These are phyloP conservation scores for Lantana camara DNA, from an alignment of 257 asterid genomes.

Conservation along the genomic window DNA sequence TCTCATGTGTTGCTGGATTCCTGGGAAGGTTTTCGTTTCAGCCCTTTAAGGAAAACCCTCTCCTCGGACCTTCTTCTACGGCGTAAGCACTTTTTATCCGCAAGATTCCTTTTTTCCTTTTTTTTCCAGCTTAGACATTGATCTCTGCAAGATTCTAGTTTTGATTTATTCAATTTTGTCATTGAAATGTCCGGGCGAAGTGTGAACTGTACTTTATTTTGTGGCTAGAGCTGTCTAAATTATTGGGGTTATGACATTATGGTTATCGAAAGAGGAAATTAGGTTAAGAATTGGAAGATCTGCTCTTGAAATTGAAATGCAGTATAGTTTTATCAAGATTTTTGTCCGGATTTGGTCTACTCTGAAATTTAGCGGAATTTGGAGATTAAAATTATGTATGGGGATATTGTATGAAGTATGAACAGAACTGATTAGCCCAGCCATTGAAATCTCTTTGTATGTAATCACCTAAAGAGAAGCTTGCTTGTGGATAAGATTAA, in stretches of 20 bases:
- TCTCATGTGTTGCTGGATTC: constrained; percentile 59
- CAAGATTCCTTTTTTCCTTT: not conserved
- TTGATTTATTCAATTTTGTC: not conserved
- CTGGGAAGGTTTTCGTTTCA: constrained; percentile 87
- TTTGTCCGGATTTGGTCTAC: not conserved
- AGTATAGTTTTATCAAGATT: not conserved
- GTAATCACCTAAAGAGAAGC: not conserved
- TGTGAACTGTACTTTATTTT: not conserved
- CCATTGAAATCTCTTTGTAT: not conserved
- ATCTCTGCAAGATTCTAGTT: not conserved
- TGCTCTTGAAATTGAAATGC: constrained; percentile 6
- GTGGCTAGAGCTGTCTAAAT: not conserved
- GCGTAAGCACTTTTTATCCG: constrained; percentile 49
- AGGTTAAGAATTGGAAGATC: constrained; percentile 9
- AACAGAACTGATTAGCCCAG: not conserved
- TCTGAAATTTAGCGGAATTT: not conserved
- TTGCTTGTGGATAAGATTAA: no score
- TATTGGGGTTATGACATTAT: not conserved
- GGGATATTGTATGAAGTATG: not conserved
- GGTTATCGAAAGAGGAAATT: not conserved
- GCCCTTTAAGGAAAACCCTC: constrained; percentile 86
- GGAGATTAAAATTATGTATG: not conserved
- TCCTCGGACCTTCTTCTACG: constrained; percentile 88
- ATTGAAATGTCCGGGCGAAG: not conserved
- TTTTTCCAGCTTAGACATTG: not conserved